A percentile compares a stretch with the other conserved stretches of the same genome.
Conservation (phyloP, 2,329 filamentous ascomycete genomes). For the Fusarium sulawesiense region DNA sequence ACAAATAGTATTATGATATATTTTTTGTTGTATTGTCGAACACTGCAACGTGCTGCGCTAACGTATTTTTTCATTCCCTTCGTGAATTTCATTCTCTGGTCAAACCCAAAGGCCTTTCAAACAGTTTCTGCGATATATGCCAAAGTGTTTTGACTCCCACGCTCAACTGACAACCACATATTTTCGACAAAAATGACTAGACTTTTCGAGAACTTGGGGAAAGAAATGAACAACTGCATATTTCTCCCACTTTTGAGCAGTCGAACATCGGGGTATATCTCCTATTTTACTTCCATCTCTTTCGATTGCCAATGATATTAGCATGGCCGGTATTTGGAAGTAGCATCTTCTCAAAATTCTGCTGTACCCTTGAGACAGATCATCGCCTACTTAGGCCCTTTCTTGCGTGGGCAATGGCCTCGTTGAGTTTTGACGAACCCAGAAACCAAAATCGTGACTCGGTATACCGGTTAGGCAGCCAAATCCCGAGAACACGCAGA, state of each 20-base stretch:
- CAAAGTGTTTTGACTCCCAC: not conserved
- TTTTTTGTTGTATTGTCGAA: not conserved
- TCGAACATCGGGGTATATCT: not conserved
- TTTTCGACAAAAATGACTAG: conserved; percentile 10
- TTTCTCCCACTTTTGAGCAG: conserved; percentile 7
- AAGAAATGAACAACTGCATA: conserved; percentile 8
- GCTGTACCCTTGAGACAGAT: not conserved
- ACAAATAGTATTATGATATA: not conserved
- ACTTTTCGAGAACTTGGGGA: conserved; percentile 7
- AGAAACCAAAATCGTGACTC: not conserved
- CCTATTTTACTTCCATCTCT: not conserved
- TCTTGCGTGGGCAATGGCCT: not conserved
- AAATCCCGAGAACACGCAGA: not conserved
- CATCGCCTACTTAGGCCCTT: not conserved
- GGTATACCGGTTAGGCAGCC: not conserved
- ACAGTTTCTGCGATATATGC: not conserved
- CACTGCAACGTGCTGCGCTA: not conserved
- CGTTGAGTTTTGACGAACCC: not conserved
- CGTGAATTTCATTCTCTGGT: not conserved
- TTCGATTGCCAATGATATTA: not conserved
- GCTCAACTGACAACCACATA: not conserved
- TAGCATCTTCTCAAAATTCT: not conserved
- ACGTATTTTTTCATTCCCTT: not conserved
- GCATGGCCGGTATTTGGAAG: not conserved
- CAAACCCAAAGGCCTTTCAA: not conserved